Evolutionary conservation across 192 early-diverging fungal genomes (phyloP), one percentile per base, ranked within the genome.

Genomic region (Chytriomyces hyalinus): DNA sequence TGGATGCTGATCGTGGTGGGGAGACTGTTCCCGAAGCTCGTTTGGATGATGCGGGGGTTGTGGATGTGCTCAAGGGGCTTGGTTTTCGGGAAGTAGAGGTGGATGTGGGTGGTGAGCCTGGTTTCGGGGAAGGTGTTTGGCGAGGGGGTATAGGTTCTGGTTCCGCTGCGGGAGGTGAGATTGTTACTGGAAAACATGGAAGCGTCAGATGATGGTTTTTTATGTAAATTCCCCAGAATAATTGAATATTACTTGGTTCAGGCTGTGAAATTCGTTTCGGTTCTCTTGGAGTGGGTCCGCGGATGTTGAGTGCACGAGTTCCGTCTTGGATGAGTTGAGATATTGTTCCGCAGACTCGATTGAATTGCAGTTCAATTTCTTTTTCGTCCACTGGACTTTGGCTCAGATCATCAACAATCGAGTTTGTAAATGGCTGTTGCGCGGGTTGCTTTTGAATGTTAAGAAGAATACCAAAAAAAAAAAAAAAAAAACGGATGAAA

Each of bases 271-370:
- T 36, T 36, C 36, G 36, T 2, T 36, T 36, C 36, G 36, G 36
- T 36, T 36, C 36, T 36, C 36, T 36, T 36, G 4, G 4, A 4
- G 36, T 4, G 1, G 36, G 36, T 36, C 36, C 36, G 36, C 36
- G 36, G 4, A 36, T 71, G 49, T 15, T 57, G 10, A 71, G 28
- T 59, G 80, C 80, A 17, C 48, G 20, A 15, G 5, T 36, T 47
- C 81, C 81, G 46, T 83, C 81, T 44, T 64, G 67, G 15, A 80
- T 70, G 68, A 83, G 59, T 73, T 80, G 78, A 45, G 64, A 62
- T 15, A 83, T 80, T 6, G 73, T 80, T 17, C 69, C 79, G 59
- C 78, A 83, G 46, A 80, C 65, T 57, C 82, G 73, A 3, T 71
- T 53, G 61, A 72, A 80, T 44, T 61, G 62, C 67, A 43, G n/a